These are phyloP conservation scores for Mortierella sp. DNA, from an alignment of 371 early-diverging fungal species.

Conservation along the genomic window DNA sequence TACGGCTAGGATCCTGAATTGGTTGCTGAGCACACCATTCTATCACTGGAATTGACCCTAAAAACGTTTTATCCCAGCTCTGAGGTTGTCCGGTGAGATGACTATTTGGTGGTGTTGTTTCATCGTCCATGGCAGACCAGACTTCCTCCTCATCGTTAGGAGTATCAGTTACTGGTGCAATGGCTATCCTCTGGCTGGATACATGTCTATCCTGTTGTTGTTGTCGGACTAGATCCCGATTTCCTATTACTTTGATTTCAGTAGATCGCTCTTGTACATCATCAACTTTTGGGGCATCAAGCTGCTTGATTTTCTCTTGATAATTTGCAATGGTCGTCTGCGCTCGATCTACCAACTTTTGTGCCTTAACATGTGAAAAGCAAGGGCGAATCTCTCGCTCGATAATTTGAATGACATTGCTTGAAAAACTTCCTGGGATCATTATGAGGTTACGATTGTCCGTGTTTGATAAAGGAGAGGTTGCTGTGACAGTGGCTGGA, in stretches of 20 bases:
- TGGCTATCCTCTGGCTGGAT: conserved; percentile 12
- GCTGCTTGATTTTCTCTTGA: conserved; percentile 24
- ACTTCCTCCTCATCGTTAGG: conserved; percentile 46
- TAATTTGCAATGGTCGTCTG: conserved; percentile 30
- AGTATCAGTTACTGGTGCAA: conserved; percentile 39
- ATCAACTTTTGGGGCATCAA: background rate
- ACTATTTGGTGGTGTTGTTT: background rate
- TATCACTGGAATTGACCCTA: conserved; percentile 33
- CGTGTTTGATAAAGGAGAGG: background rate
- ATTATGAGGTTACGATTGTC: conserved; percentile 9
- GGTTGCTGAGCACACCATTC: conserved; percentile 54
- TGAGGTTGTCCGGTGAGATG: background rate
- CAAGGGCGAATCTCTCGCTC: conserved; percentile 39
- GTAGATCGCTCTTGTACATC: background rate
- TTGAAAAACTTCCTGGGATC: conserved; percentile 47
- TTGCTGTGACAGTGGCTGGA: background rate
- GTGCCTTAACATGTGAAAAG: conserved; percentile 40
- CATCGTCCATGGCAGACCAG: conserved; percentile 21
- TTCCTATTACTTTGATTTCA: background rate
- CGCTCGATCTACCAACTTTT: conserved; percentile 31
- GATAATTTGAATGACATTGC: conserved; percentile 44
- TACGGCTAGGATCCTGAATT: conserved; percentile 33
- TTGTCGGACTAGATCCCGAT: background rate
- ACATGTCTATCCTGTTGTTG: background rate
- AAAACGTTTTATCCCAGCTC: conserved; percentile 34